These are phyloP conservation scores for Saksenaea oblongispora DNA, from an alignment of 371 early-diverging fungal species.

Conservation along the genomic window DNA sequence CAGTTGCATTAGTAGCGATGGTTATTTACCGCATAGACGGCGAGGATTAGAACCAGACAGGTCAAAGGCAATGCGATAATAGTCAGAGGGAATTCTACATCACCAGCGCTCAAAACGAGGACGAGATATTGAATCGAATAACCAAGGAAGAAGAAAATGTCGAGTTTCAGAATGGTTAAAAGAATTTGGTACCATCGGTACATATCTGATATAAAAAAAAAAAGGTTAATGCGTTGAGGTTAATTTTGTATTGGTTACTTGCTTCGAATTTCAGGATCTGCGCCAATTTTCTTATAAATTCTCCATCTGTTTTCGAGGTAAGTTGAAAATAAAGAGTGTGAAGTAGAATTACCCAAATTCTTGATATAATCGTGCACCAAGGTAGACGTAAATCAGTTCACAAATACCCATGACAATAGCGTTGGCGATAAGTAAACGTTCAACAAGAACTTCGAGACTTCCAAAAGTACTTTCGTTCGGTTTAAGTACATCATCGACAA, in stretches of 20 bases:
- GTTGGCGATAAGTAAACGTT: slow-evolving; percentile 38
- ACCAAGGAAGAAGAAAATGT: slow-evolving; percentile 85
- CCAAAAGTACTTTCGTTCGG: slow-evolving; percentile 11
- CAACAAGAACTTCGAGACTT: slow-evolving; percentile 18
- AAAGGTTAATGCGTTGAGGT: background rate
- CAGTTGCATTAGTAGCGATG: background rate
- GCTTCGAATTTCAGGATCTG: slow-evolving; percentile 85
- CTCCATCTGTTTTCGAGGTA: slow-evolving; percentile 58
- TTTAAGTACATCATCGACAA: slow-evolving; percentile 24
- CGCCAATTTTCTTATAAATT: slow-evolving; percentile 91
- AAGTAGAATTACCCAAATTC: slow-evolving; percentile 71
- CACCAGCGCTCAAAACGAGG: slow-evolving; percentile 62
- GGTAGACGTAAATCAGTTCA: slow-evolving; percentile 38
- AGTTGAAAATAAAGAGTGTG: background rate
- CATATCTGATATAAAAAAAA: slow-evolving; percentile 43
- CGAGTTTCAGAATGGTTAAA: slow-evolving; percentile 83
- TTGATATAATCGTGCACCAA: slow-evolving; percentile 66
- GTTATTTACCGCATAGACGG: slow-evolving; percentile 72
- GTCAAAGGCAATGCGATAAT: slow-evolving; percentile 82
- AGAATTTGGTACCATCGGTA: slow-evolving; percentile 87
- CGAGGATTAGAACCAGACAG: slow-evolving; percentile 69
- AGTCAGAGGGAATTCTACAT: slow-evolving; percentile 84
- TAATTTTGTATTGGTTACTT: slow-evolving; percentile 16
- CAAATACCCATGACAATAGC: slow-evolving; percentile 49
- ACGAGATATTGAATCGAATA: slow-evolving; percentile 90